Conservation (phyloP, 495 filamentous ascomycete genomes). For the Penicillium goetzii region DNA sequence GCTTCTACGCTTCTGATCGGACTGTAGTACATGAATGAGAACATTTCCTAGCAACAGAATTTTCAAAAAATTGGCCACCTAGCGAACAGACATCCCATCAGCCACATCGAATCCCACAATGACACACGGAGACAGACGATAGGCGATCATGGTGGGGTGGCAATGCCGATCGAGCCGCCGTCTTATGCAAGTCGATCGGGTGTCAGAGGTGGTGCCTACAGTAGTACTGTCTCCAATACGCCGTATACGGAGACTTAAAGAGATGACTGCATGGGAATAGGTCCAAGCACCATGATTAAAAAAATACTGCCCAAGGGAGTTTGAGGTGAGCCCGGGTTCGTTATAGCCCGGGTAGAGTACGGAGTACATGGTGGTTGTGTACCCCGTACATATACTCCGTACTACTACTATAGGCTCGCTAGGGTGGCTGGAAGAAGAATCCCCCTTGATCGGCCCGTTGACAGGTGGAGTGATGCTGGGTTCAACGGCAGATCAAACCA, state of each 20-base stretch:
- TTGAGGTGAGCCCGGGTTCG: not conserved
- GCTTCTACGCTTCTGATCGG: no score
- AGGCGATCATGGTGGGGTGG: constrained; percentile 31
- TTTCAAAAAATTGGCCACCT: not conserved
- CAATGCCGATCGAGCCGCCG: constrained; percentile 43
- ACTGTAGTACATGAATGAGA: no score
- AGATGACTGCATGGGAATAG: constrained; percentile 2
- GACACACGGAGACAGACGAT: constrained; percentile 39
- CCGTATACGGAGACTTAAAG: not conserved
- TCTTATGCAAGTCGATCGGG: not conserved
- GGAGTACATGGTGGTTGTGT: no score
- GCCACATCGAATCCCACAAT: constrained; percentile 51
- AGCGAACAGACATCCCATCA: not conserved
- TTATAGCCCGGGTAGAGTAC: not conserved
- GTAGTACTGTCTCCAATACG: not conserved
- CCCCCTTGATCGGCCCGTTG: not conserved
- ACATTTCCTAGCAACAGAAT: no score
- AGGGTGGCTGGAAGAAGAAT: constrained; percentile 1
- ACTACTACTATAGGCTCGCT: no score
- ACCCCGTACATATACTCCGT: no score
- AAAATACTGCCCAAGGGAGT: no score
- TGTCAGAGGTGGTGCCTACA: not conserved
- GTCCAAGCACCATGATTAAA: not conserved
- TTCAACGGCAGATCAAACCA: not conserved
- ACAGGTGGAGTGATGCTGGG: constrained; percentile 3